Evolutionary conservation across 2,329 filamentous ascomycete species (phyloP), one percentile per base, ranked within the genome.

Genomic region (Xylariaceae sp.): DNA sequence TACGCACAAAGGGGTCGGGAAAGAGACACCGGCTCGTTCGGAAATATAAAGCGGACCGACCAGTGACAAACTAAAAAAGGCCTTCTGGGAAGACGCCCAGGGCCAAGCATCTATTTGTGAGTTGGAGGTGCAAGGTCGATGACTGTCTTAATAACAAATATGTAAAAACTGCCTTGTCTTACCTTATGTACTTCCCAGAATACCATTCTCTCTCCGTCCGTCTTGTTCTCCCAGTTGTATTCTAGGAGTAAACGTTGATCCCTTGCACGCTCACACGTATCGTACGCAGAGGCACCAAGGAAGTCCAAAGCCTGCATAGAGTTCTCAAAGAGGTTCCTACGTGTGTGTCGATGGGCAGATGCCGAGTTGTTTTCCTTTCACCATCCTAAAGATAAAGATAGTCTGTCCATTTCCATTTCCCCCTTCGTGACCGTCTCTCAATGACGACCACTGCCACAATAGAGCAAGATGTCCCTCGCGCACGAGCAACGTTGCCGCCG

Each of bases 391-490:
- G 21, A 24, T 24, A 24, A 24, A n/a, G n/a, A n/a, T n/a, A n/a
- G n/a, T n/a, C n/a, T n/a, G n/a, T n/a, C n/a, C n/a, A n/a, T n/a
- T n/a, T n/a, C n/a, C n/a, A n/a, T n/a, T n/a, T 28, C 23, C 19
- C 19, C 26, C 28, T 17, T 26, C 27, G 37, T 12, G 7, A 13
- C 26, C 16, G 32, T 7, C 14, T 18, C 19, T 28, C 34, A 34
- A 47, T 47, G 44, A 41, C 44, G 38, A 40, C 41, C 16, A 33
- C 33, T 32, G 31, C 40, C 15, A 33, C 33, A 35, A 35, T 21
- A 17, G 29, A n/a, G 21, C 21, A 24, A 24, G 24, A 19, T 33
- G 15, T 31, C 36, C 32, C 35, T 12, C 24, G 5, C 34, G 17
- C 19, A 16, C 11, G 21, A 19, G 28, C 41, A 36, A 12, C 34